phyloP scores from a whole-genome alignment of 306 rosid species.

The peach (Prunus persica) region DNA sequence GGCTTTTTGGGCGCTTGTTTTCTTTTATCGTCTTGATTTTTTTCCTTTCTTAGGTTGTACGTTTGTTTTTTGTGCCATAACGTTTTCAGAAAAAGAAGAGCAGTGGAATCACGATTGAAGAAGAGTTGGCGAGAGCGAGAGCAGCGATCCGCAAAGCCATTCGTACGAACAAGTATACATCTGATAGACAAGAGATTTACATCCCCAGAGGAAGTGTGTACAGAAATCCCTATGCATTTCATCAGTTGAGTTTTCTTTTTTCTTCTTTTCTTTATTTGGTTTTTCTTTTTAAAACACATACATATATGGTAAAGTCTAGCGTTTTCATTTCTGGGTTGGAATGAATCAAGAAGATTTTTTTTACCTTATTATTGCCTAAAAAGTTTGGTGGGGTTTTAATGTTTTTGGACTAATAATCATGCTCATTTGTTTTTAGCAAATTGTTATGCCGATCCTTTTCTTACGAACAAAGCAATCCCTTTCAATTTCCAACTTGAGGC shows the following conservation, averaged over 20 bases:
- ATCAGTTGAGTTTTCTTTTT: slow-evolving; percentile 21
- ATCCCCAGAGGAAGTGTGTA: slow-evolving; percentile 27
- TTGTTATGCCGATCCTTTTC: slow-evolving; percentile 2
- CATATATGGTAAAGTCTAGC: too few relatives aligned
- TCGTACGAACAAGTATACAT: slow-evolving; percentile 11
- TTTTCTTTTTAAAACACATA: background rate
- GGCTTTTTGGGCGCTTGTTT: background rate
- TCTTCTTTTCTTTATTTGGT: background rate
- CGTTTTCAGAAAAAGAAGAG: background rate
- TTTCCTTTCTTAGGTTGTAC: background rate
- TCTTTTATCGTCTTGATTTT: background rate
- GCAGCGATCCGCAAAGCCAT: slow-evolving; percentile 20
- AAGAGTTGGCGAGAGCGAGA: slow-evolving; percentile 28
- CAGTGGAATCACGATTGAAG: slow-evolving; percentile 18
- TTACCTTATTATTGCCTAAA: background rate
- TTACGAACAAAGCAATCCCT: slow-evolving; percentile 7
- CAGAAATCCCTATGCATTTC: slow-evolving; percentile 27
- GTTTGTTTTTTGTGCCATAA: background rate
- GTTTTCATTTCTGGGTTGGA: background rate
- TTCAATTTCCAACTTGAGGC: background rate
- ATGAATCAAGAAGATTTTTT: too few relatives aligned
- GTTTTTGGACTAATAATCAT: too few relatives aligned
- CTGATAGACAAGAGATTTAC: slow-evolving; percentile 21
- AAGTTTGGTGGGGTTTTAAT: background rate
- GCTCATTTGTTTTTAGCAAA: background rate